Percentiles rank a stretch among this genome's conserved stretches.
phyloP scores from a whole-genome alignment of 2,329 filamentous ascomycete genomes.

The Fusarium newnesense region DNA sequence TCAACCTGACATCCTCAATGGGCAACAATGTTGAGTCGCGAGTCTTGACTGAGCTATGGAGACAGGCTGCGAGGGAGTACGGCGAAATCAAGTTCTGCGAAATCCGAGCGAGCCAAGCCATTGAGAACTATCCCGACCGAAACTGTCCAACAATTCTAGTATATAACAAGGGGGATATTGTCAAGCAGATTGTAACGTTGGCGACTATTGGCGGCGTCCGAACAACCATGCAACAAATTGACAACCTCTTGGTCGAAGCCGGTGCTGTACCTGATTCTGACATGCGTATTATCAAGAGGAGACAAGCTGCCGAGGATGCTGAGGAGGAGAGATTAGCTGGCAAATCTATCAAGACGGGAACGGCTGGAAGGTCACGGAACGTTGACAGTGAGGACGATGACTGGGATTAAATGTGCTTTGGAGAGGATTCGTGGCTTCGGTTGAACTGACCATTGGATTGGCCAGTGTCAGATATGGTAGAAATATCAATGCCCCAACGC shows the following conservation, averaged over 20 bases:
- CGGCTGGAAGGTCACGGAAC: slow-evolving; percentile 55
- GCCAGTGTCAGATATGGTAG: not conserved
- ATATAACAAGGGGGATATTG: slow-evolving; percentile 93
- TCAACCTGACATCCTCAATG: slow-evolving; percentile 82
- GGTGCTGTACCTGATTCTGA: slow-evolving; percentile 84
- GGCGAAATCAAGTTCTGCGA: slow-evolving; percentile 98
- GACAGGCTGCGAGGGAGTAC: slow-evolving; percentile 83
- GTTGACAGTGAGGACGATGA: slow-evolving; percentile 68
- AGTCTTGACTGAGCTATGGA: slow-evolving; percentile 86
- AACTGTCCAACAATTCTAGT: slow-evolving; percentile 95
- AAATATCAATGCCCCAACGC: not conserved
- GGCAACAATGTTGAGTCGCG: slow-evolving; percentile 87
- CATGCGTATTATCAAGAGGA: slow-evolving; percentile 75
- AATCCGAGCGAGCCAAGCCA: slow-evolving; percentile 90
- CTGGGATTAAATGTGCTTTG: slow-evolving; percentile 63
- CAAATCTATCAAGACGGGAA: slow-evolving; percentile 64
- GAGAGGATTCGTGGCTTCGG: not conserved
- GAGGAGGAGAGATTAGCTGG: slow-evolving; percentile 65
- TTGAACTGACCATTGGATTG: not conserved
- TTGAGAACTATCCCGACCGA: slow-evolving; percentile 93
- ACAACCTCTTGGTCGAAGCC: slow-evolving; percentile 82
- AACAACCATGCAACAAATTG: slow-evolving; percentile 78
- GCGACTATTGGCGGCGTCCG: slow-evolving; percentile 78
- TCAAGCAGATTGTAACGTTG: slow-evolving; percentile 90
- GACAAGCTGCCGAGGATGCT: slow-evolving; percentile 68